Base-by-base conservation (phyloP, 1,139 yeast genomes). In the Zygotorulaspora mrakii region DNA sequence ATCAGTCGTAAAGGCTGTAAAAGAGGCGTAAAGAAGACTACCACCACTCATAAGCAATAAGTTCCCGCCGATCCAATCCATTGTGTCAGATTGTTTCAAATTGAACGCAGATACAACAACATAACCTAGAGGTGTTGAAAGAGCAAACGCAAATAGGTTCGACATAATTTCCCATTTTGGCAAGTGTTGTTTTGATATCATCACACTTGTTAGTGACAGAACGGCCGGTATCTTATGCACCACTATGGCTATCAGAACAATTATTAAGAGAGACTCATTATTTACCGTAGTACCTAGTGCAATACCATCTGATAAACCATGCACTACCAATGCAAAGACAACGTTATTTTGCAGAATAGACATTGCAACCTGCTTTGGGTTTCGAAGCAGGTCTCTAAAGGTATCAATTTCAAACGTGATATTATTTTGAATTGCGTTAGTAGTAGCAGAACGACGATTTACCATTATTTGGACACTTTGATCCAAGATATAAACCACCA, bases 201-300 rank as follows among this genome's bases (percentile, higher is more conserved):
- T 55, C n/a, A 62, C 32, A 32, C 62, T 53, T 2, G 76, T 62
- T 32, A 80, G 65, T 33, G 85, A 79, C 49, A 79, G 73, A 2
- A 80, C 70, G 0, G 85, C 78, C 0, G 87, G 87, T 10, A 80
- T 58, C 50, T 79, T 79, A 58, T 80, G 86, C 12, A 79, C 62
- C 12, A 77, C 68, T 11, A 80, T 73, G 13, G 81, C 77, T n/a
- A 70, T 45, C 39, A 71, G 64, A 45, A 76, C 66, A 4, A 76
- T 55, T 9, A 76, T 51, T 17, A 71, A 68, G 31, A 78, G 56
- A 1, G 72, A 59, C 2, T 68, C 62, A 32, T 69, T 64, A 3
- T 69, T 66, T 1, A 72, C 66, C 0, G 82, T 66, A 0, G 80
- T 70, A 0, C 84, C 83, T 31, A 80, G 61, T 0, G 82, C 74